phyloP scores from a whole-genome alignment of 352 stramenopile species.

The Blastocystis sp. region DNA sequence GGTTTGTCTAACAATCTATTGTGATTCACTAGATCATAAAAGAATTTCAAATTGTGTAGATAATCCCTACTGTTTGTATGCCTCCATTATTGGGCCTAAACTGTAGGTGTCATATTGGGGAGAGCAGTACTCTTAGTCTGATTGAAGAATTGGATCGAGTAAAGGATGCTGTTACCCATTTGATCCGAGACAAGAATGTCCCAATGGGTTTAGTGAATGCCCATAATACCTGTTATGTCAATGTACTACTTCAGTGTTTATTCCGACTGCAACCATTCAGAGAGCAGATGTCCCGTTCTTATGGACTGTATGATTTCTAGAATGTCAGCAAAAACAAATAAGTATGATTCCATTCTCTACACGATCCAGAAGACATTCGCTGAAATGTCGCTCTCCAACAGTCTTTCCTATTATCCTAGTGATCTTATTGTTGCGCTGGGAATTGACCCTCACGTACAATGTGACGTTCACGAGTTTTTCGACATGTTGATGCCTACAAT shows the following conservation, averaged over 20 bases:
- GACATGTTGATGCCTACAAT: background rate
- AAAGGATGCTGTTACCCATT: background rate
- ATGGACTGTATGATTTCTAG: background rate
- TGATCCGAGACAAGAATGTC: constrained; percentile 20
- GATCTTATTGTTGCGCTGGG: background rate
- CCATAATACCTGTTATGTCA: constrained; percentile 61
- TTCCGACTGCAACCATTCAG: constrained; percentile 20
- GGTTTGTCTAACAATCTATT: background rate
- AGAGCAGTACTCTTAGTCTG: background rate
- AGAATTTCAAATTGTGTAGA: background rate
- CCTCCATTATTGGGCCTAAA: background rate
- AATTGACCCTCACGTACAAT: constrained; percentile 50
- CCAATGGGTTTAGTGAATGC: constrained; percentile 40
- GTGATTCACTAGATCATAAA: constrained; percentile 14
- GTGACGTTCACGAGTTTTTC: constrained; percentile 65
- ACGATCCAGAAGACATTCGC: constrained; percentile 44
- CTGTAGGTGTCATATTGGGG: constrained; percentile 1
- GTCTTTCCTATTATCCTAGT: constrained; percentile 30
- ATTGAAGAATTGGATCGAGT: constrained; percentile 35
- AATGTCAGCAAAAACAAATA: background rate
- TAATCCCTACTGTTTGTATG: constrained; percentile 45
- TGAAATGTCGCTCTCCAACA: constrained; percentile 36
- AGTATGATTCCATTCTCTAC: constrained; percentile 24
- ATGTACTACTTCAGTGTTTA: constrained; percentile 46
- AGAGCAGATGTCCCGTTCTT: background rate